Percentiles rank a stretch among this genome's conserved stretches.
phyloP scores from a whole-genome alignment of 805 yeast species.

The Kockiozyma suomiensis region DNA sequence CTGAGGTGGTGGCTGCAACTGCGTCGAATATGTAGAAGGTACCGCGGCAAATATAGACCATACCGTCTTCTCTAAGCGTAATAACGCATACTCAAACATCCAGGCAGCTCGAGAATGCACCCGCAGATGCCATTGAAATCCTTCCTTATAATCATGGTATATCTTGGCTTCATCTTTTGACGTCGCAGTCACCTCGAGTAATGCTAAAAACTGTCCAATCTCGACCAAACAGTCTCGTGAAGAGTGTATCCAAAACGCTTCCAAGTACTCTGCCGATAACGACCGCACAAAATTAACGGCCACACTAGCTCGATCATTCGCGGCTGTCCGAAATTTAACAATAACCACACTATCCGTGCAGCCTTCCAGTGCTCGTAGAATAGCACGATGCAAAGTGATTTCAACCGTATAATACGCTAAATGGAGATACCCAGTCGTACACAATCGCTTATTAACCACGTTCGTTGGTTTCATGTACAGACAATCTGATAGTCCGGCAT shows the following conservation, averaged over 20 bases:
- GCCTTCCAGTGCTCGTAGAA: conserved; percentile 30
- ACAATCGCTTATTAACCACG: conserved; percentile 20
- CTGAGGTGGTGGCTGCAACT: not conserved
- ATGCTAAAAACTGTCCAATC: conserved; percentile 36
- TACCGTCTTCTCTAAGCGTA: conserved; percentile 32
- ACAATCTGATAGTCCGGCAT: conserved; percentile 28
- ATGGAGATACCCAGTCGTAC: conserved; percentile 34
- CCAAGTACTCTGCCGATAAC: conserved; percentile 36
- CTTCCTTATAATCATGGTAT: conserved; percentile 24
- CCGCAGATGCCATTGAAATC: conserved; percentile 35
- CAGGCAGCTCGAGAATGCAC: conserved; percentile 35
- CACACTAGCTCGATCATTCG: conserved; percentile 30
- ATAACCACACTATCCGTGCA: conserved; percentile 23
- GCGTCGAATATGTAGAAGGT: conserved; percentile 12
- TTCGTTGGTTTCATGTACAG: conserved; percentile 27
- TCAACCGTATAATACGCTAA: conserved; percentile 33
- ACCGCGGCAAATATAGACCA: conserved; percentile 34
- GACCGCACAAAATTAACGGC: conserved; percentile 36
- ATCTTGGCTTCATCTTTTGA: conserved; percentile 27
- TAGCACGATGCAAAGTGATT: conserved; percentile 31
- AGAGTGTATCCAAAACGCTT: conserved; percentile 38
- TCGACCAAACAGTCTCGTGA: conserved; percentile 35
- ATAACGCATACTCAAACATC: conserved; percentile 35
- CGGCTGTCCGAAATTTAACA: conserved; percentile 26
- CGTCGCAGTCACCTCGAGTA: conserved; percentile 32